Conservation (phyloP, 441 rosid genomes). For the Macaranga tanarius region DNA sequence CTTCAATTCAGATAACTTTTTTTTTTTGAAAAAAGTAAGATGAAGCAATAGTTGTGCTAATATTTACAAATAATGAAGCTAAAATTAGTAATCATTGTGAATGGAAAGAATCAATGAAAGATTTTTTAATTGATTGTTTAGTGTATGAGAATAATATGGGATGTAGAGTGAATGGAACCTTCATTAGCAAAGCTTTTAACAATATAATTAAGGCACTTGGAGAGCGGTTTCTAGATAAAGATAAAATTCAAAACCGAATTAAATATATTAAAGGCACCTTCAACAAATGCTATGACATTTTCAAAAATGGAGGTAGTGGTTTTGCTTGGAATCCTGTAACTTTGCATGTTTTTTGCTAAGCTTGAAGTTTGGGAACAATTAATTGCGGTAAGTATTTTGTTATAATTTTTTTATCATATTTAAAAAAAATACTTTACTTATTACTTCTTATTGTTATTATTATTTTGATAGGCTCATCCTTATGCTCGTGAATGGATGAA, state of each 20-base stretch:
- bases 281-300: conserved; percentile 2
- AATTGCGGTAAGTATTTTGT: not conserved
- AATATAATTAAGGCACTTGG: not conserved
- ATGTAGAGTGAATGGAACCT: not conserved
- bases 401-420: not conserved
- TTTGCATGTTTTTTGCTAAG: not conserved
- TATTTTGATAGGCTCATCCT: too few relatives aligned
- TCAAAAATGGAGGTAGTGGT: not conserved
- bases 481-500: too few relatives aligned
- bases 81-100: not conserved
- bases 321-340: not conserved
- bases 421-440: too few relatives aligned
- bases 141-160: not conserved
- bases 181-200: not conserved
- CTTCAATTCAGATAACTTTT: too few relatives aligned
- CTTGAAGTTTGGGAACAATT: not conserved
- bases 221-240: not conserved
- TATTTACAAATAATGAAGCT: too few relatives aligned
- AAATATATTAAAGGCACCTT: not conserved
- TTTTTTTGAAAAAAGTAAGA: too few relatives aligned
- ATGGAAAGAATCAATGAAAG: not conserved
- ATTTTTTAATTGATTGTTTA: not conserved
- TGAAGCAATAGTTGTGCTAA: too few relatives aligned
- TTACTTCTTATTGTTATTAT: too few relatives aligned
- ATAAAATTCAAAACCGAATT: not conserved